Evolutionary conservation across 2,329 filamentous ascomycete species (phyloP).

Genomic region (Colletotrichum simmondsii): DNA sequence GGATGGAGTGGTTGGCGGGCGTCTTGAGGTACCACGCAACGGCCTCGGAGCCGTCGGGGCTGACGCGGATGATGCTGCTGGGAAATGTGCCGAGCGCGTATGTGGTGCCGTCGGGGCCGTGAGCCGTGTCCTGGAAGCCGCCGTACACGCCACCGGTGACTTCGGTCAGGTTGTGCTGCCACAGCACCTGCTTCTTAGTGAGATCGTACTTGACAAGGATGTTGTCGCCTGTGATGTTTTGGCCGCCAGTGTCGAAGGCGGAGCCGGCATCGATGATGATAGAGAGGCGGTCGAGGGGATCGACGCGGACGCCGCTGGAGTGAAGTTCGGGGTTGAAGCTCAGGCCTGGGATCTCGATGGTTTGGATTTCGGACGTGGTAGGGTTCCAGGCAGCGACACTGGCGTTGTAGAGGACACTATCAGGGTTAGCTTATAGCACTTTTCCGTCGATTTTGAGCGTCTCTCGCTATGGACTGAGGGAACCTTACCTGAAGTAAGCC

Average conservation of each 20-base stretch:
- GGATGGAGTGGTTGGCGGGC: slow-evolving; percentile 40
- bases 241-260: slow-evolving; percentile 47
- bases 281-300: slow-evolving; percentile 45
- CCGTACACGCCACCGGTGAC: slow-evolving; percentile 43
- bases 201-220: slow-evolving; percentile 49
- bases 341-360: slow-evolving; percentile 42
- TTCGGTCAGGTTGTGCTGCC: slow-evolving; percentile 46
- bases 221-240: slow-evolving; percentile 49
- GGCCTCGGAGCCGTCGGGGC: slow-evolving; percentile 40
- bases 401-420: slow-evolving; percentile 44
- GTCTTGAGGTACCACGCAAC: slow-evolving; percentile 46
- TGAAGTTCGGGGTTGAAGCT: slow-evolving; percentile 43
- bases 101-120: slow-evolving; percentile 46
- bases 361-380: slow-evolving; percentile 38
- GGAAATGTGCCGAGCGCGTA: slow-evolving; percentile 52
- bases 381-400: slow-evolving; percentile 47
- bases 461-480: background rate
- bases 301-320: slow-evolving; percentile 49
- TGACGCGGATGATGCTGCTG: slow-evolving; percentile 47
- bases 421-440: background rate
- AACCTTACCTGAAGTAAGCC: slow-evolving; percentile 36
- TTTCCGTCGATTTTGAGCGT: background rate
- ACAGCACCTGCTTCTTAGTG: slow-evolving; percentile 38
- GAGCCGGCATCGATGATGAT: slow-evolving; percentile 48
- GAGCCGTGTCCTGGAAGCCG: slow-evolving; percentile 52